Evolutionary conservation across 345 rosid species (phyloP), one percentile per base, ranked within the genome.

Genomic region (Mercurialis annua): DNA sequence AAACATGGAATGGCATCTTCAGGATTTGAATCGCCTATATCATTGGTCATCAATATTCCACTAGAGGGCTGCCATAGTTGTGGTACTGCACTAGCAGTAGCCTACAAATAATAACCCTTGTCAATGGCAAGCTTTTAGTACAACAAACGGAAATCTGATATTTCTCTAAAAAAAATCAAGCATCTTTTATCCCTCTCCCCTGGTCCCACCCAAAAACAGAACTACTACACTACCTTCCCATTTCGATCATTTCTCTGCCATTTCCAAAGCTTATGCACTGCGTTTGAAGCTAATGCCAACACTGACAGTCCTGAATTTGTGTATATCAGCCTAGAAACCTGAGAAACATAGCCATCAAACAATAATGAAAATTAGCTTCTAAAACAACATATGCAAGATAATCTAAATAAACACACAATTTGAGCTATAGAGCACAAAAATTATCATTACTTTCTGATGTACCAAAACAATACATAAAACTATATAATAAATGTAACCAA

Each of bases 251-350:
- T 86, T 74, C 75, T 74, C 68, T 75, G 87, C 98, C 98, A 92
- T 74, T 92, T 87, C 96, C 98, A 89, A 50, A 89, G 85, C 82
- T 86, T 87, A 77, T 89, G 96, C 20, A 84, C 88, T 16, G 96
- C 98, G 80, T 89, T 92, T 67, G 92, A 86, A 43, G 89, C 82
- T 77, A 92, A 84, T 46, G 92, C 98, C 80, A 89, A 79, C 59
- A 89, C 78, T 47, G 94, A 89, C 46, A 71, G 68, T 47, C 96
- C 98, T 53, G 94, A 83, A 76, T 89, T 89, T 74, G 94, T 86
- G 71, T 89, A 92, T 54, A 80, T 87, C 71, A 92, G 79, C 66
- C 89, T 85, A 50, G 88, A 75, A 59, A 89, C 85, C 96, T 92
- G 88, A 52, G 51, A 73, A 76, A 17, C 31, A 53, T 66, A 9